These are phyloP conservation scores for Arachnomyces sp. DNA, from an alignment of 2,329 filamentous ascomycete species.

Conservation along the genomic window DNA sequence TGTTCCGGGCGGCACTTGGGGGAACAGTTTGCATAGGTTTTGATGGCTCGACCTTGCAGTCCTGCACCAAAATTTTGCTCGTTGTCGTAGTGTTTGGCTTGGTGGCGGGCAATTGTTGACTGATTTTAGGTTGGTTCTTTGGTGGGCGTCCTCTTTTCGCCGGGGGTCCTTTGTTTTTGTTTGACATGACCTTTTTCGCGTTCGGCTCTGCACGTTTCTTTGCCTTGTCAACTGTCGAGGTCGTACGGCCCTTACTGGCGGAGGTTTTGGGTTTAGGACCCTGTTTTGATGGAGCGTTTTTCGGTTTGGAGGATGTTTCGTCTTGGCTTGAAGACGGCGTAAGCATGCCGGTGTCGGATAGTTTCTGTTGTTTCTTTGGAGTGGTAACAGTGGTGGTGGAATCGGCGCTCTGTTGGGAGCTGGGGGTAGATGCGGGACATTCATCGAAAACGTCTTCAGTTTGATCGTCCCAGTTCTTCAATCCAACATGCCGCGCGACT, in stretches of 20 bases:
- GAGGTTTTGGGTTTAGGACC: slow-evolving; percentile 11
- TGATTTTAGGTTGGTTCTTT: slow-evolving; percentile 5
- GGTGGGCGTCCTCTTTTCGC: slow-evolving; percentile 3
- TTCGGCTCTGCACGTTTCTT: slow-evolving; percentile 9
- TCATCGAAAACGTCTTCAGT: slow-evolving; percentile 34
- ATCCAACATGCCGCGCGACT: slow-evolving; percentile 63
- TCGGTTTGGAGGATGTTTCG: slow-evolving; percentile 19
- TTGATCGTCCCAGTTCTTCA: slow-evolving; percentile 50
- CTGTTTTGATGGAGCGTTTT: slow-evolving; percentile 14
- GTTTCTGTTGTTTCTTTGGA: slow-evolving; percentile 27
- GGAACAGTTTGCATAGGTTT: slow-evolving; percentile 30
- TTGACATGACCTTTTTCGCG: too few relatives aligned
- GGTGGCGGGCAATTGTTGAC: slow-evolving; percentile 7
- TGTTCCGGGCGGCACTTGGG: slow-evolving; percentile 27
- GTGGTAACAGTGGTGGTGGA: slow-evolving; percentile 30
- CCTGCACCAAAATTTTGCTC: slow-evolving; percentile 14
- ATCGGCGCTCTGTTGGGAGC: slow-evolving; percentile 33
- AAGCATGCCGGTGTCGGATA: slow-evolving; percentile 26
- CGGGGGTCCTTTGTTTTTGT: slow-evolving; percentile 6
- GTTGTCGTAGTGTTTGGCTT: slow-evolving; percentile 4
- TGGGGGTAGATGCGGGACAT: slow-evolving; percentile 38
- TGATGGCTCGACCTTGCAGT: slow-evolving; percentile 17
- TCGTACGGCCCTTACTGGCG: slow-evolving; percentile 13
- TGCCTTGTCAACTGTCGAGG: slow-evolving; percentile 16
- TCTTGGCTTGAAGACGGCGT: slow-evolving; percentile 38